Evolutionary conservation across 768 basidiomycete genomes (phyloP).

Genomic region (Clavulina sp.): DNA sequence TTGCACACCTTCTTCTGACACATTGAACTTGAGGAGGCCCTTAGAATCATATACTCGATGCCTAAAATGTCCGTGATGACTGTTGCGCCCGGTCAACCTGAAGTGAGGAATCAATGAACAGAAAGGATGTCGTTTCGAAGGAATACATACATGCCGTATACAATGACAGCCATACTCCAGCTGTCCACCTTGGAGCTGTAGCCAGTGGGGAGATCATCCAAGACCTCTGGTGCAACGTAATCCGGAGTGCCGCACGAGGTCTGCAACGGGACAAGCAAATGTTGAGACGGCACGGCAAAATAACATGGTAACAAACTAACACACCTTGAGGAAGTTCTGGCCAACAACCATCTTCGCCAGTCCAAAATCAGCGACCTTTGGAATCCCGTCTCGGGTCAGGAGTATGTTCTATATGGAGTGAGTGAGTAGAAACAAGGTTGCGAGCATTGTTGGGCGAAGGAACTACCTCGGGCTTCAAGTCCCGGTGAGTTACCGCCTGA

Average conservation of each 20-base stretch:
- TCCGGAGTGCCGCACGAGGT: conserved; percentile 95
- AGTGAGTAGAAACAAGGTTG: background rate
- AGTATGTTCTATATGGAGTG: conserved; percentile 48
- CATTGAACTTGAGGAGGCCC: too few relatives aligned
- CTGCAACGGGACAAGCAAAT: conserved; percentile 22
- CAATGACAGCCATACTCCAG: conserved; percentile 91
- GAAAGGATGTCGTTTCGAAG: too few relatives aligned
- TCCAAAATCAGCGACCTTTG: conserved; percentile 93
- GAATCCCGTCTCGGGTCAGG: conserved; percentile 42
- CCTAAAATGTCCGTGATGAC: too few relatives aligned
- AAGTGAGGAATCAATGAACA: too few relatives aligned
- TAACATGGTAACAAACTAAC: conserved; percentile 2
- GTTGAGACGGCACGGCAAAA: background rate
- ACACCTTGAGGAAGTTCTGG: conserved; percentile 55
- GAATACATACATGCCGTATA: conserved; percentile 78
- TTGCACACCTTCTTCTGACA: too few relatives aligned
- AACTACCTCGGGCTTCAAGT: conserved; percentile 53
- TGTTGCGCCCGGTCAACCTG: too few relatives aligned
- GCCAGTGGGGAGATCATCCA: conserved; percentile 34
- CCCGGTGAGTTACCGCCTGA: conserved; percentile 74
- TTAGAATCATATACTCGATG: too few relatives aligned
- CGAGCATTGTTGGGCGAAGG: conserved; percentile 4
- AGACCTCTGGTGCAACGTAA: conserved; percentile 88
- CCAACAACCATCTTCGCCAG: conserved; percentile 82
- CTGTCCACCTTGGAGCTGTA: conserved; percentile 86